These are phyloP conservation scores for Penicillium herquei DNA, from an alignment of 495 filamentous ascomycete genomes.

Conservation along the genomic window DNA sequence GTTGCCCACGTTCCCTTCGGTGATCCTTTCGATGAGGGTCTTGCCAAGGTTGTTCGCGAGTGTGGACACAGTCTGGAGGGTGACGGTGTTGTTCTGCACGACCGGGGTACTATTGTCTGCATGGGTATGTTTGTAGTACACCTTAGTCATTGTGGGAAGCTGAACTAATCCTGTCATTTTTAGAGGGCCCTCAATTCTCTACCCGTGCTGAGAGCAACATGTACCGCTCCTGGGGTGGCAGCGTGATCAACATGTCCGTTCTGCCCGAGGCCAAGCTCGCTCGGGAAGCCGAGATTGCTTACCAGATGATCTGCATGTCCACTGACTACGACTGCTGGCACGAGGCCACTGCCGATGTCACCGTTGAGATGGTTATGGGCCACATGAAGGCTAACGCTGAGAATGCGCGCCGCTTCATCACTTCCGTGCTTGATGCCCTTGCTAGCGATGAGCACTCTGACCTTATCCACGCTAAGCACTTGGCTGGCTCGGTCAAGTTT, in stretches of 20 bases:
- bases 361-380: constrained; percentile 94
- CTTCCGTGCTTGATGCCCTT: constrained; percentile 82
- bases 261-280: constrained; percentile 97
- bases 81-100: constrained; percentile 75
- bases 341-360: constrained; percentile 68
- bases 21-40: constrained; percentile 82
- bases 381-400: constrained; percentile 90
- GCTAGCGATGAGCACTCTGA: constrained; percentile 70
- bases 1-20: constrained; percentile 95
- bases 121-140: constrained; percentile 63
- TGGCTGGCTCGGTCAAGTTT: constrained; percentile 58
- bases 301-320: constrained; percentile 98
- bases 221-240: constrained; percentile 89
- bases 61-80: constrained; percentile 77
- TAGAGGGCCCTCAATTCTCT: constrained; percentile 92
- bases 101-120: constrained; percentile 77
- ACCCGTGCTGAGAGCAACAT: constrained; percentile 94
- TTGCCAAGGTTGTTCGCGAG: constrained; percentile 65
- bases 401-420: constrained; percentile 83
- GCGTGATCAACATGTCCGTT: constrained; percentile 95
- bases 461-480: constrained; percentile 71
- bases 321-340: constrained; percentile 99
- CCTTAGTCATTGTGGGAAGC: too few species aligned
- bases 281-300: constrained; percentile 91
- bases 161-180: too few species aligned